phyloP scores from a whole-genome alignment of 257 asterid species.

The Craterostigma plantagineum region DNA sequence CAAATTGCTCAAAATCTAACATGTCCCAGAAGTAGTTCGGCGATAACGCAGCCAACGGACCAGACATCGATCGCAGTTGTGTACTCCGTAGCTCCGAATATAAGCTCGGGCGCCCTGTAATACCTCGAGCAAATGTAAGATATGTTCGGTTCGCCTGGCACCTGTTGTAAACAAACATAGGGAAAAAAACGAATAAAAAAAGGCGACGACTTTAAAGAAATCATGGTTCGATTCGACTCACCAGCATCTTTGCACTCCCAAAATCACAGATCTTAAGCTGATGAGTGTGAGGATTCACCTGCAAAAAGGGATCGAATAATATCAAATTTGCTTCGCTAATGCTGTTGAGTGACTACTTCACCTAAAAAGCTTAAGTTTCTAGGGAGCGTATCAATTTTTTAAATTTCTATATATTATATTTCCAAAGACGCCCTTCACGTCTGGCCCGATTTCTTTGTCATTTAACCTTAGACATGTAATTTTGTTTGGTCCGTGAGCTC shows the following conservation, averaged over 20 bases:
- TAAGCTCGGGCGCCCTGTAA: slow-evolving; percentile 87
- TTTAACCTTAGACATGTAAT: too few species aligned
- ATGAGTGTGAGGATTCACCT: slow-evolving; percentile 80
- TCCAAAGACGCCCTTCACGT: too few species aligned
- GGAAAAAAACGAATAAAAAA: neutral
- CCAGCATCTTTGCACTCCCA: slow-evolving; percentile 96
- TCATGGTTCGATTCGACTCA: slow-evolving; percentile 15
- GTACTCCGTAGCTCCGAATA: slow-evolving; percentile 88
- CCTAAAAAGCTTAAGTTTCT: too few species aligned
- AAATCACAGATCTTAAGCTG: slow-evolving; percentile 90
- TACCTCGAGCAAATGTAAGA: slow-evolving; percentile 91
- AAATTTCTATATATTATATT: too few species aligned
- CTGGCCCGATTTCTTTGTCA: too few species aligned
- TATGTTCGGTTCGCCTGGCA: slow-evolving; percentile 86
- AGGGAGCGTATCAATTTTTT: too few species aligned
- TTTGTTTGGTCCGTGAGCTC: too few species aligned
- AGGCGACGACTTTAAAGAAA: neutral
- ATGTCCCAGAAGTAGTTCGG: slow-evolving; percentile 83
- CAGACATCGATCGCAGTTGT: slow-evolving; percentile 89
- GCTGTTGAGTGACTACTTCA: too few species aligned
- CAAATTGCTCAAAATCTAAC: slow-evolving; percentile 11
- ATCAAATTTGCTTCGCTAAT: too few species aligned
- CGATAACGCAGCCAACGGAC: slow-evolving; percentile 96
- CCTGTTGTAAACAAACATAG: slow-evolving; percentile 19
- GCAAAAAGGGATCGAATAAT: slow-evolving; percentile 6